Evolutionary conservation across 225 moss, liverwort and hornwort genomes (phyloP).

Genomic region (Rhytidiadelphus loreus): DNA sequence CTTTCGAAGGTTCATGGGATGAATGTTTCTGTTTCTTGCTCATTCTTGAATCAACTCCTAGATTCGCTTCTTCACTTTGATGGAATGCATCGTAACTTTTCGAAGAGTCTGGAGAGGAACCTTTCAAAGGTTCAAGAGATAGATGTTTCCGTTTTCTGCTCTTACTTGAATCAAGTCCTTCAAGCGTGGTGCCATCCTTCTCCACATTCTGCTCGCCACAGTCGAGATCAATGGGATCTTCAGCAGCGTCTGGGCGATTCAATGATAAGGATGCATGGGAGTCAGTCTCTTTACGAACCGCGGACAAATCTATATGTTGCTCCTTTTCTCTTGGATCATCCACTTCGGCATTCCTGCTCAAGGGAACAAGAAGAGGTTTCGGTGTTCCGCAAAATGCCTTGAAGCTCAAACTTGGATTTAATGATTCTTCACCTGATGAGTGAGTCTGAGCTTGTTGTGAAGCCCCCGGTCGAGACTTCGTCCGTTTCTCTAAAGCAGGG

Average conservation of each 20-base stretch:
- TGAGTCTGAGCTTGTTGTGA: slow-evolving; percentile 8
- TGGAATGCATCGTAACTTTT: background rate
- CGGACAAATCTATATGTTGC: background rate
- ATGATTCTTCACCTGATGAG: slow-evolving; percentile 23
- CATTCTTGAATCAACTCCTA: background rate
- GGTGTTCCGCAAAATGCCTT: background rate
- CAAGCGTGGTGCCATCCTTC: background rate
- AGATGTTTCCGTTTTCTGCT: slow-evolving; percentile 1
- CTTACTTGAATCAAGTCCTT: background rate
- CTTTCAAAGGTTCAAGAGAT: background rate
- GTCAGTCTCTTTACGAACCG: background rate
- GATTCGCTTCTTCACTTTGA: slow-evolving; percentile 1
- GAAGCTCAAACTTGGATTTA: slow-evolving; percentile 33
- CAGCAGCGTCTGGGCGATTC: background rate
- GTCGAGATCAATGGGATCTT: slow-evolving; percentile 6
- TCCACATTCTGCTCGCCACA: background rate
- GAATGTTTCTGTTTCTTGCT: background rate
- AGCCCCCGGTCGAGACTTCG: background rate
- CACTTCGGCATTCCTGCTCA: background rate
- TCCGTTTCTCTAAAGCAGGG: background rate
- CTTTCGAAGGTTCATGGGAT: background rate
- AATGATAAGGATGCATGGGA: background rate
- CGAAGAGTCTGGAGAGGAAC: background rate
- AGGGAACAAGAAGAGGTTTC: background rate
- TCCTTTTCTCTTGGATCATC: background rate